Evolutionary conservation across 805 yeast genomes (phyloP), one percentile per base, ranked within the genome.

Genomic region (Aciculoconidium aculeatum): DNA sequence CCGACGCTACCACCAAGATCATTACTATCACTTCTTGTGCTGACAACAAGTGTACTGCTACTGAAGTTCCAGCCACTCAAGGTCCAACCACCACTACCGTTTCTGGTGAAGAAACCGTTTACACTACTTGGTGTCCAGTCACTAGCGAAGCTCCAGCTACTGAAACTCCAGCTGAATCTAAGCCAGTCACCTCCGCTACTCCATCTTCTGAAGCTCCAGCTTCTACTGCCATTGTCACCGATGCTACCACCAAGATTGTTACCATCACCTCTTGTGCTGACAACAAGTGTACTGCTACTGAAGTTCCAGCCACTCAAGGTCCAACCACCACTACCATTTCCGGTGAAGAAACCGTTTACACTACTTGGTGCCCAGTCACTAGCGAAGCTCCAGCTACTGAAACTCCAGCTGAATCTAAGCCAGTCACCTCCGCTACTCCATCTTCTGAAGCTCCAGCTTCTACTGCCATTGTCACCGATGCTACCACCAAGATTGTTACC

Each of bases 11-110:
- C 40, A 52, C 65, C 36, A 53, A 55, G 27, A 48, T 50, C 19
- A 55, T 55, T 27, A 61, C 68, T 32, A 48, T 61, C 40, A 60
- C 65, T 31, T 52, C 61, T 12, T 61, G 67, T 43, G 34, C 53
- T 14, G 53, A 55, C 30, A 30, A 51, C 43, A 39, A 37, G 32
- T 55, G 61, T 34, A 26, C 34, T 16, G 47, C 30, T 17, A 35
- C 44, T 24, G 26, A 37, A 14, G 42, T 35, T 21, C 45, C 51
- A 27, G 40, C 37, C 18, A 34, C 37, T 13, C 23, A 13, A 13
- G 32, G 23, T 18, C 26, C 51, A n/a, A 37, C 53, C 30, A 61
- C 67, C 25, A 40, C 55, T 24, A 52, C 61, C 17, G 49, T 49
- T 13, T 40, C 51, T 32, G 68, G 61, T 18, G 46, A 45, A 15